Evolutionary conservation across 176 grass and related monocot genomes (phyloP).

Genomic region (Cenchrus purpureus): DNA sequence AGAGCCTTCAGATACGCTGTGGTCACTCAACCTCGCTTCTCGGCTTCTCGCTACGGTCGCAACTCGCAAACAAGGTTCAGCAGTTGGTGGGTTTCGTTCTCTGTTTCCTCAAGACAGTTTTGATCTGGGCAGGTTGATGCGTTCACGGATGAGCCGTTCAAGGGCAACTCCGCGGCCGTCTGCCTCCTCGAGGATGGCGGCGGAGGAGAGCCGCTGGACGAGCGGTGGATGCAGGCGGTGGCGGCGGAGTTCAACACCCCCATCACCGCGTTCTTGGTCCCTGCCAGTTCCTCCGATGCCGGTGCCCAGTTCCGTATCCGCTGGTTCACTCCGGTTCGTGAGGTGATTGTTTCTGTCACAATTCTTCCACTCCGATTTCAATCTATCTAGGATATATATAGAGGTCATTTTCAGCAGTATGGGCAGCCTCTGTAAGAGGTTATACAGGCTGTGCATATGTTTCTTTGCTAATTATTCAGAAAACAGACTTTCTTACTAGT

Average conservation of each 20-base stretch:
- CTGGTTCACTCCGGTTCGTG: conserved; percentile 61
- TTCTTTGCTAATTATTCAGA: not conserved
- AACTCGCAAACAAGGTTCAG: not conserved
- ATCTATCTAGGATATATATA: not conserved
- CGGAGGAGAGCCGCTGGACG: conserved; percentile 22
- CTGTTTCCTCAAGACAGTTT: not conserved
- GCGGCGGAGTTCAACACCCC: conserved; percentile 71
- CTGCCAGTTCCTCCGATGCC: not conserved
- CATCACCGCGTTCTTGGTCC: conserved; percentile 49
- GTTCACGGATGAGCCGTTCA: conserved; percentile 48
- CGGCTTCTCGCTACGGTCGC: not conserved
- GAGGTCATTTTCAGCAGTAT: not conserved
- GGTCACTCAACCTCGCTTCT: conserved; percentile 10
- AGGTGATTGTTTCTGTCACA: conserved; percentile 31
- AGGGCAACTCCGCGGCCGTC: conserved; percentile 66
- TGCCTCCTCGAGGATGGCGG: conserved; percentile 40
- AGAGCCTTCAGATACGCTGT: conserved; percentile 49
- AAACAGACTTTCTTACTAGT: not conserved
- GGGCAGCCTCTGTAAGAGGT: not conserved
- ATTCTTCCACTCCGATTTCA: not conserved
- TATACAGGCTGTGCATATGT: not conserved
- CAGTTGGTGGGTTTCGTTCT: not conserved
- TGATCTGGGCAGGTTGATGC: conserved; percentile 53
- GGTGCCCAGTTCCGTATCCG: conserved; percentile 47
- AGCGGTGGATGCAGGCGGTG: conserved; percentile 60